phyloP scores from a whole-genome alignment of 2,329 filamentous ascomycete genomes.

The Balansia obtecta region DNA sequence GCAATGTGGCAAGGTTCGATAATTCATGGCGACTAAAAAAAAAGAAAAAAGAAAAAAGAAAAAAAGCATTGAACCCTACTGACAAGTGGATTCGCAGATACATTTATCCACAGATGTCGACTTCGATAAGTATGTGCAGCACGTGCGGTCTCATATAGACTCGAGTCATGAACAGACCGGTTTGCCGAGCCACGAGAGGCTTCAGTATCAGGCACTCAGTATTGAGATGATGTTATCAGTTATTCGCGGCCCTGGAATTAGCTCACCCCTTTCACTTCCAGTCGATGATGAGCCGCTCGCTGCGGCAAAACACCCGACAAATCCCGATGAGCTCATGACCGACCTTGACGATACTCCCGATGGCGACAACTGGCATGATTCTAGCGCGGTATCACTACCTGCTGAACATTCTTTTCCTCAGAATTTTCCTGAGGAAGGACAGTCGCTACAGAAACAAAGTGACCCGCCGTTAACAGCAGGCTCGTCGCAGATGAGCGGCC shows the following conservation, averaged over 20 bases:
- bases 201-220: slow-evolving; percentile 28
- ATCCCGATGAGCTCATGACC: too few relatives aligned
- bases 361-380: too few relatives aligned
- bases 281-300: background rate
- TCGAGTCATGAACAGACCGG: slow-evolving; percentile 15
- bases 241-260: slow-evolving; percentile 14
- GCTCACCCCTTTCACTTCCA: background rate
- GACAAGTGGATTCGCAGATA: slow-evolving; percentile 18
- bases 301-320: background rate
- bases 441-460: too few relatives aligned
- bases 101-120: slow-evolving; percentile 23
- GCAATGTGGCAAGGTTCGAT: slow-evolving; percentile 35
- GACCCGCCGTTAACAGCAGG: background rate
- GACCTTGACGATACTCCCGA: too few relatives aligned
- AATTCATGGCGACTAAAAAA: background rate
- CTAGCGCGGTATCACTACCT: too few relatives aligned
- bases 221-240: slow-evolving; percentile 29
- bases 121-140: slow-evolving; percentile 29
- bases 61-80: background rate
- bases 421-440: too few relatives aligned
- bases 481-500: background rate
- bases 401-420: too few relatives aligned
- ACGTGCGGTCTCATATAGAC: slow-evolving; percentile 29
- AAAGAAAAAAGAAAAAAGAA: too few relatives aligned
- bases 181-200: slow-evolving; percentile 18